Percentiles rank a stretch among this genome's conserved stretches.
phyloP scores from a whole-genome alignment of 1,139 yeast species.

The Blastobotrys persicus region DNA sequence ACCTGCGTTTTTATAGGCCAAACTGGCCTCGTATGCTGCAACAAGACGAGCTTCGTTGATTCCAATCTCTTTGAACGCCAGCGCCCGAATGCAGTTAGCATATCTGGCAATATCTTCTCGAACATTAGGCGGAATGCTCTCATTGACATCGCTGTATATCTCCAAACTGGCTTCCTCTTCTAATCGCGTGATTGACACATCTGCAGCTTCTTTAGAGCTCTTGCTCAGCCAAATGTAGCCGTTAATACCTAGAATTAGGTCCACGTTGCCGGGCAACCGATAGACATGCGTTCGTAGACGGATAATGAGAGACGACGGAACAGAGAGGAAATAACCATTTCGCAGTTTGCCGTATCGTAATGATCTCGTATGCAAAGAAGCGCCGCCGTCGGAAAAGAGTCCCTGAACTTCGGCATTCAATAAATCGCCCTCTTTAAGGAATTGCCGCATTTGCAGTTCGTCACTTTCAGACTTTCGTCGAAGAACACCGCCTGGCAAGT shows the following conservation, averaged over 20 bases:
- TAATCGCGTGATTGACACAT: conserved; percentile 71
- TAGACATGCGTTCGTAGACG: conserved; percentile 86
- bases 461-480: conserved; percentile 93
- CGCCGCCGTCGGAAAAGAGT: conserved; percentile 84
- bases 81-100: conserved; percentile 75
- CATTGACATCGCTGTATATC: conserved; percentile 89
- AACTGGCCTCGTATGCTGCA: conserved; percentile 85
- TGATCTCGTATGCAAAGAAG: conserved; percentile 92
- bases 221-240: conserved; percentile 93
- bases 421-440: conserved; percentile 94
- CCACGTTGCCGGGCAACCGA: conserved; percentile 85
- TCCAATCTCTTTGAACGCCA: conserved; percentile 80
- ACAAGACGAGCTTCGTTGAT: conserved; percentile 77
- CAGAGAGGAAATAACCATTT: conserved; percentile 78
- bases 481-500: conserved; percentile 94
- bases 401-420: conserved; percentile 95
- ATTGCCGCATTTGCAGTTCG: conserved; percentile 92
- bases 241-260: conserved; percentile 86
- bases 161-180: conserved; percentile 97
- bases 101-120: conserved; percentile 81
- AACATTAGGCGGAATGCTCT: conserved; percentile 56
- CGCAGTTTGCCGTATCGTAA: conserved; percentile 91
- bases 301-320: conserved; percentile 78
- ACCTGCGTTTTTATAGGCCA: conserved; percentile 72
- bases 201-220: conserved; percentile 47